Evolutionary conservation across 208 protist species (phyloP).

Genomic region (Leishmania martiniquensis): DNA sequence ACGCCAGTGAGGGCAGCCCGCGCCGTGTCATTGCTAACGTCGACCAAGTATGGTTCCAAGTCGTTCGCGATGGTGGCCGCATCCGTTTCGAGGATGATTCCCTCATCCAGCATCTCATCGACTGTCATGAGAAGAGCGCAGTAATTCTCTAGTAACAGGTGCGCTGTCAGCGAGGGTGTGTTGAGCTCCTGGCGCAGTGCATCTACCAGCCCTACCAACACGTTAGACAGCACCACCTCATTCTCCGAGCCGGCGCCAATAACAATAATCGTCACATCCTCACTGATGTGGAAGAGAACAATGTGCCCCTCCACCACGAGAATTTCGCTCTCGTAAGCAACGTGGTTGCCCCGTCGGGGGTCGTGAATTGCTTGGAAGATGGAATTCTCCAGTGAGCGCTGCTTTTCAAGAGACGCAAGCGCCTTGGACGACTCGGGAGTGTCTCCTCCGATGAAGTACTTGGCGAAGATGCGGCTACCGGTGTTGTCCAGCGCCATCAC

Average conservation of each 20-base stretch:
- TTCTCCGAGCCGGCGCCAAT: conserved; percentile 86
- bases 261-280: conserved; percentile 78
- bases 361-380: conserved; percentile 57
- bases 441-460: conserved; percentile 87
- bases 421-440: conserved; percentile 50
- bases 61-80: conserved; percentile 49
- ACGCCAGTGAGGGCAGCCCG: conserved; percentile 74
- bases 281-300: conserved; percentile 63
- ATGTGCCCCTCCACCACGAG: conserved; percentile 76
- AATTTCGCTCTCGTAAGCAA: conserved; percentile 65
- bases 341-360: conserved; percentile 15
- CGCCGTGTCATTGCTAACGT: conserved; percentile 61
- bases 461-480: conserved; percentile 79
- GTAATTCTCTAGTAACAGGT: conserved; percentile 83
- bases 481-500: conserved; percentile 75
- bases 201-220: conserved; percentile 71
- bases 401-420: conserved; percentile 61
- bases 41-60: conserved; percentile 66
- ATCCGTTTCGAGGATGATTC: conserved; percentile 86
- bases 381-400: conserved; percentile 62
- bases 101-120: conserved; percentile 92
- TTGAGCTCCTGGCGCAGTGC: conserved; percentile 66
- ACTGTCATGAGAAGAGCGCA: conserved; percentile 86
- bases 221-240: conserved; percentile 73
- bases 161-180: conserved; percentile 44